Percentiles rank a stretch among this genome's conserved stretches.
phyloP scores from a whole-genome alignment of 2,329 filamentous ascomycete genomes.

The Aspergillus udagawae region DNA sequence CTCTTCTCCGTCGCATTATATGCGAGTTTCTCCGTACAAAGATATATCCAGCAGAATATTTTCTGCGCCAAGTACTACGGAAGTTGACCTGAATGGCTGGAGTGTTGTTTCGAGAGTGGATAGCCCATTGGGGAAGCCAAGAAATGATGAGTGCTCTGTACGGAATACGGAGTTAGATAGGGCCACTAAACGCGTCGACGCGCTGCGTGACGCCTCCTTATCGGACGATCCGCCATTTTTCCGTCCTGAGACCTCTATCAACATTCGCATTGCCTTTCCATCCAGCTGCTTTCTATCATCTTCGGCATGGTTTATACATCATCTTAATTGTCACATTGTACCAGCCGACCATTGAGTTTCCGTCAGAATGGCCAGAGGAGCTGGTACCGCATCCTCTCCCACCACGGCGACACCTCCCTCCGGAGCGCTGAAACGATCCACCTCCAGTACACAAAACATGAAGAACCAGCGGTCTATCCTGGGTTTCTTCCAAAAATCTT shows the following conservation, averaged over 20 bases:
- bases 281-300: background rate
- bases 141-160: background rate
- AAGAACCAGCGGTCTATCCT: conserved; percentile 70
- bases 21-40: background rate
- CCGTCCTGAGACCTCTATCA: background rate
- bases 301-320: background rate
- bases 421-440: conserved; percentile 36
- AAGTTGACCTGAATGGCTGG: background rate
- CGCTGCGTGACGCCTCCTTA: conserved; percentile 24
- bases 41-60: background rate
- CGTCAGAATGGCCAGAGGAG: conserved; percentile 36
- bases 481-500: conserved; percentile 69
- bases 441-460: conserved; percentile 41
- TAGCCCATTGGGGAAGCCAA: conserved; percentile 7
- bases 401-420: conserved; percentile 34
- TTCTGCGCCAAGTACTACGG: background rate
- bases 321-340: background rate
- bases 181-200: conserved; percentile 40
- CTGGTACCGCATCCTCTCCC: conserved; percentile 31
- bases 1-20: background rate
- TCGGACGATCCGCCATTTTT: conserved; percentile 11
- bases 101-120: background rate
- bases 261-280: background rate
- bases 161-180: background rate
- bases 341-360: background rate